Evolutionary conservation across 306 rosid genomes (phyloP).

Genomic region (Purshia tridentata): DNA sequence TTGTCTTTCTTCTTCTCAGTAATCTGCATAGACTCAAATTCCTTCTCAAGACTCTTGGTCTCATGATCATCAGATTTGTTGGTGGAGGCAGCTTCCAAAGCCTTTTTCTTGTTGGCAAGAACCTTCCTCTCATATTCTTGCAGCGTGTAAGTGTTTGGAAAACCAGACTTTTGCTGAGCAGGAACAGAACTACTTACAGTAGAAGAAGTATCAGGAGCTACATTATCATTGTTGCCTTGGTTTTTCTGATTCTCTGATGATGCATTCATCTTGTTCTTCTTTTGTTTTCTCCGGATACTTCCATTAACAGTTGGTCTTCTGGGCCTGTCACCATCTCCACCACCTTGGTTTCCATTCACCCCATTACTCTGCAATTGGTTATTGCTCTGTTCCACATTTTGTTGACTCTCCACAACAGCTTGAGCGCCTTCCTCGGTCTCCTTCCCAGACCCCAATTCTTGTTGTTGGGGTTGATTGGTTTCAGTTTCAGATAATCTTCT

Average conservation of each 20-base stretch:
- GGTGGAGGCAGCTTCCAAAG: too few relatives aligned
- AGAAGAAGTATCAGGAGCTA: not conserved
- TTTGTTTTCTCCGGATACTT: not conserved
- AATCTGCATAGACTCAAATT: too few relatives aligned
- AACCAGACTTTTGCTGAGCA: not conserved
- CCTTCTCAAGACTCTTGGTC: too few relatives aligned
- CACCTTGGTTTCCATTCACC: not conserved
- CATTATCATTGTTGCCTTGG: not conserved
- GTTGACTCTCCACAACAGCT: not conserved
- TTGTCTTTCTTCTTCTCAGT: not conserved
- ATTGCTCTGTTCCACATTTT: not conserved
- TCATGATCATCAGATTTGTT: too few relatives aligned
- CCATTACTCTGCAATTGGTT: not conserved
- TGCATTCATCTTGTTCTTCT: not conserved
- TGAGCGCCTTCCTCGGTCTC: not conserved
- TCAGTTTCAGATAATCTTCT: too few relatives aligned
- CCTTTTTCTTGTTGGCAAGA: too few relatives aligned
- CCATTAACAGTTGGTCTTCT: not conserved
- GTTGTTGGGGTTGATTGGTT: too few relatives aligned
- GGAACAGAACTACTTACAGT: not conserved
- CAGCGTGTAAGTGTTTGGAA: not conserved
- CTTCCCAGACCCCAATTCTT: too few relatives aligned
- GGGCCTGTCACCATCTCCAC: not conserved
- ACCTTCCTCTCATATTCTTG: constrained; percentile 1
- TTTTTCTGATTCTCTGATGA: not conserved